phyloP scores from a whole-genome alignment of 116 monocot species.

The Iris pallida region DNA sequence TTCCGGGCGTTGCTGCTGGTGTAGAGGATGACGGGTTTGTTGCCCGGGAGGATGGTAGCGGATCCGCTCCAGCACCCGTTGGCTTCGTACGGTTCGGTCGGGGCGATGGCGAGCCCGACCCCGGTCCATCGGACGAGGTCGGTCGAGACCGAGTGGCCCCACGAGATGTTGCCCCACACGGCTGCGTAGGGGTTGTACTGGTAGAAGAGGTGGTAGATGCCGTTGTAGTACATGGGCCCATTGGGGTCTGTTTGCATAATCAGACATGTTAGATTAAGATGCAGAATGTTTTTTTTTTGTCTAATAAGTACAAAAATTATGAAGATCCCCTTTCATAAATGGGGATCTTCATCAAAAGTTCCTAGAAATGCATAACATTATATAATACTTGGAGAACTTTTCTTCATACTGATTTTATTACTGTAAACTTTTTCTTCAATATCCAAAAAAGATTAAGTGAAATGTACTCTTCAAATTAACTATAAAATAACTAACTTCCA shows the following conservation, averaged over 20 bases:
- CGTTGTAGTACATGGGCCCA: conserved; percentile 74
- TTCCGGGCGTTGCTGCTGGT: conserved; percentile 14
- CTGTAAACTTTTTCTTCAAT: too few relatives aligned
- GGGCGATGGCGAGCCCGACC: conserved; percentile 23
- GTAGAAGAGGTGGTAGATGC: conserved; percentile 74
- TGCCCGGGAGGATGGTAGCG: conserved; percentile 32
- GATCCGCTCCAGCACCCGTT: conserved; percentile 73
- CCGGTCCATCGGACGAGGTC: conserved; percentile 54
- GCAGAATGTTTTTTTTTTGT: too few relatives aligned
- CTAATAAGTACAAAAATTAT: too few relatives aligned
- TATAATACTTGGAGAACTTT: too few relatives aligned
- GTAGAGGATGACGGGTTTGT: conserved; percentile 28
- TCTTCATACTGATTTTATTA: too few relatives aligned
- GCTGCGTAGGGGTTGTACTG: conserved; percentile 65
- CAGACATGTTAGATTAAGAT: too few relatives aligned
- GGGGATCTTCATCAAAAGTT: too few relatives aligned
- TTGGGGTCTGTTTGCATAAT: conserved; percentile 10
- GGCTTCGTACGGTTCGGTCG: conserved; percentile 38
- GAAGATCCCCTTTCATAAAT: too few relatives aligned
- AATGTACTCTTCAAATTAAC: too few relatives aligned
- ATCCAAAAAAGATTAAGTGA: too few relatives aligned
- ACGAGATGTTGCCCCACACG: conserved; percentile 55
- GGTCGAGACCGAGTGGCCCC: conserved; percentile 52
- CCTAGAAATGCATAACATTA: too few relatives aligned
- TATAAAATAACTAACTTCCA: too few relatives aligned